These are phyloP conservation scores for Yamadazyma epiphylla DNA, from an alignment of 1,139 yeast genomes.

Conservation along the genomic window DNA sequence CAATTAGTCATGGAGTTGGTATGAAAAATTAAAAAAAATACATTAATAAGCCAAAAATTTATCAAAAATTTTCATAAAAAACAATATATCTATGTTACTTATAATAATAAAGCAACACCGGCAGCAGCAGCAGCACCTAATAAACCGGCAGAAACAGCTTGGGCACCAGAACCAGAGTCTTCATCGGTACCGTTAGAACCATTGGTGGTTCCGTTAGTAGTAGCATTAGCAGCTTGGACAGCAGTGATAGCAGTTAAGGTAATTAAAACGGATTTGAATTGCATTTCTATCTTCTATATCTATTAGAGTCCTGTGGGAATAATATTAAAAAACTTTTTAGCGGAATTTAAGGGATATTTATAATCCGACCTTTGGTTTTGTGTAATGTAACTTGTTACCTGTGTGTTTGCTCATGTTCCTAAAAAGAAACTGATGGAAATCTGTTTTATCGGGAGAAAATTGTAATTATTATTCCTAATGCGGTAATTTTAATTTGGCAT, in stretches of 20 bases:
- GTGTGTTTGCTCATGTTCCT: too few relatives aligned
- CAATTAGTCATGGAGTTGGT: not conserved
- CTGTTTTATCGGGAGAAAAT: too few relatives aligned
- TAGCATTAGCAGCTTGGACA: conserved; percentile 35
- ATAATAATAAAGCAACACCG: conserved; percentile 39
- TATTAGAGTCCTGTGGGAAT: conserved; percentile 4
- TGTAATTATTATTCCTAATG: too few relatives aligned
- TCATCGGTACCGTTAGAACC: conserved; percentile 16
- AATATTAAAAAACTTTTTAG: conserved; percentile 5
- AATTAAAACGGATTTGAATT: conserved; percentile 39
- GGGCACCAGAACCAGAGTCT: conserved; percentile 15
- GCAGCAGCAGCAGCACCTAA: conserved; percentile 32
- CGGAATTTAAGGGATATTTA: conserved; percentile 8
- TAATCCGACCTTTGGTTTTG: conserved; percentile 2
- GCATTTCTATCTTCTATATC: conserved; percentile 22
- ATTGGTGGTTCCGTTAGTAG: conserved; percentile 28
- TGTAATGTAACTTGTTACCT: too few relatives aligned
- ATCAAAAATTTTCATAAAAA: too few relatives aligned
- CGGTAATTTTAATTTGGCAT: too few relatives aligned
- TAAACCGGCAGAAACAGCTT: conserved; percentile 25
- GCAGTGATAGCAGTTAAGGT: conserved; percentile 41
- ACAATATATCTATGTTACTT: conserved; percentile 14
- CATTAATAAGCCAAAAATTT: not conserved
- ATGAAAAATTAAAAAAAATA: too few relatives aligned
- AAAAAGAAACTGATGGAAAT: too few relatives aligned